Conservation (phyloP, 1,139 yeast genomes). For the Pneumocystis carinii region DNA sequence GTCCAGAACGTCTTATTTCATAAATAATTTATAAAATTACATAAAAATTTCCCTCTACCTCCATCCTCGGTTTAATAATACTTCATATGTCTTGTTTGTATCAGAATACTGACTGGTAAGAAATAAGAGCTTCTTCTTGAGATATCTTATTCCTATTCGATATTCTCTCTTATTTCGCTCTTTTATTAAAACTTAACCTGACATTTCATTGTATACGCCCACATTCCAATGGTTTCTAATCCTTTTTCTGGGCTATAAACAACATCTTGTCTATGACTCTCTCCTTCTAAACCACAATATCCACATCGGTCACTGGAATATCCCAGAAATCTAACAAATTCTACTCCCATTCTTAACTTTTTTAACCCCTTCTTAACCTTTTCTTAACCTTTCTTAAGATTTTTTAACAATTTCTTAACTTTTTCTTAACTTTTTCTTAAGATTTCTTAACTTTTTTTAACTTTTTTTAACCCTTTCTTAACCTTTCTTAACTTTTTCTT, state of each 20-base stretch:
- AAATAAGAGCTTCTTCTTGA: conserved; percentile 21
- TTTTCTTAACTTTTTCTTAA: background rate
- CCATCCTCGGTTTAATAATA: conserved; percentile 51
- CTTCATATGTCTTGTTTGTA: conserved; percentile 36
- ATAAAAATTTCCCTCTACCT: background rate
- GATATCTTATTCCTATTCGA: background rate
- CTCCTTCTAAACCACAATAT: background rate
- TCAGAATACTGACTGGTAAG: conserved; percentile 32
- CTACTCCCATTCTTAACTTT: background rate
- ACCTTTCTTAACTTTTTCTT: no score
- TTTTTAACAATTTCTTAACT: background rate
- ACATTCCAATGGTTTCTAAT: background rate
- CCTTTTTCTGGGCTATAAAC: background rate
- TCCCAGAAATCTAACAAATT: background rate
- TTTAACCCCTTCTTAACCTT: background rate
- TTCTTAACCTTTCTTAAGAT: background rate
- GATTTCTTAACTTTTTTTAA: no score
- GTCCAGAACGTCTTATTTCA: conserved; percentile 53
- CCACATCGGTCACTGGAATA: background rate
- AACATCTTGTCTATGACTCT: no score
- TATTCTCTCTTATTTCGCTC: background rate
- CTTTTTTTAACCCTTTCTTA: background rate
- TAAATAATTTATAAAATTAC: background rate
- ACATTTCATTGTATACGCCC: background rate
- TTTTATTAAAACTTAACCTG: background rate